Evolutionary conservation across 73 alveolate species (phyloP), one percentile per base, ranked within the genome.

Genomic region (Tetrahymena borealis): DNA sequence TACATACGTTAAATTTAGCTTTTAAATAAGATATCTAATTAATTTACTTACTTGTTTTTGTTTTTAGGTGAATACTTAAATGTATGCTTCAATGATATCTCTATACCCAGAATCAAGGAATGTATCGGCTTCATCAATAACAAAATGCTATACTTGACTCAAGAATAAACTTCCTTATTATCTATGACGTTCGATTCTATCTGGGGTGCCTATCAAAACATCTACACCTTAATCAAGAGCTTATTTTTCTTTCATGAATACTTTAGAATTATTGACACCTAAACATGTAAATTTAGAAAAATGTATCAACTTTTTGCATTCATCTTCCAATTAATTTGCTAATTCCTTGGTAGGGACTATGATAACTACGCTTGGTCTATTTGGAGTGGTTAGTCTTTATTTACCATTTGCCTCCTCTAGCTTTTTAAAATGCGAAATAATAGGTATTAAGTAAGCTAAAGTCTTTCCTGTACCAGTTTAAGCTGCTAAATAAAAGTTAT

Each of bases 111-210:
- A 90, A 90, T 97, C 99, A 7, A 97, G 93, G 77, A 97, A 77
- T 0, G 98, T 97, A 78, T 97, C 99, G 3, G 94, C 60, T 90
- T 97, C 99, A 95, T 97, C 99, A 77, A 97, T 94, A 9, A 97
- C 97, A 39, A 96, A 93, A 28, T 95, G 91, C 16, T 78, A 60
- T 33, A 96, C 97, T 37, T 92, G 85, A 10, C 96, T 42, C 40
- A 97, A 24, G 39, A 90, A 95, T 37, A 95, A 20, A 28, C 90
- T 94, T 33, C 95, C 91, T 4, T 94, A 91, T 28, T 95, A 95
- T 78, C 98, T 78, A 91, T 95, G 95, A 40, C 91, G 91, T 78
- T 43, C 78, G 28, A 95, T 90, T 94, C 99, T 91, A 39, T 96
- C 99, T 0, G 92, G 92, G 24, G 99, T 97, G 20, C 98, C 90